Conservation (phyloP, 2,329 filamentous ascomycete species). For the Aureobasidium sp. region DNA sequence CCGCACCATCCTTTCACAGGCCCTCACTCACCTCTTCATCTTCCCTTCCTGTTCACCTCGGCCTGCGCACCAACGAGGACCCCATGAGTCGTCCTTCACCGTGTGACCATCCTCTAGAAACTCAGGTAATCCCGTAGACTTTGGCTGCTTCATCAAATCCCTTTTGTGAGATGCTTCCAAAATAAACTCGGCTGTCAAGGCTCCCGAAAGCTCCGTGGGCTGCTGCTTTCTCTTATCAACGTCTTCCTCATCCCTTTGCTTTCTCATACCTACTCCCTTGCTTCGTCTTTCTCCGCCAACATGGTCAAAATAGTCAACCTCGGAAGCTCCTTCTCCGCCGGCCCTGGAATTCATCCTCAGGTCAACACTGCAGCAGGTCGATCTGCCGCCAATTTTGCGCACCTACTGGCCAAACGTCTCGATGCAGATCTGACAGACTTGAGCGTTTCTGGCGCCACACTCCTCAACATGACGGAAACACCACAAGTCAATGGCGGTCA, state of each 20-base stretch:
- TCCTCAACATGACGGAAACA: conserved; percentile 31
- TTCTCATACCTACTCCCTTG: background rate
- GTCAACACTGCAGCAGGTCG: conserved; percentile 24
- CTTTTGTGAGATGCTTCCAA: background rate
- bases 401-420: conserved; percentile 25
- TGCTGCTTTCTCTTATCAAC: background rate
- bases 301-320: background rate
- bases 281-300: background rate
- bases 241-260: background rate
- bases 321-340: conserved; percentile 22
- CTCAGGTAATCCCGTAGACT: background rate
- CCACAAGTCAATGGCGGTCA: conserved; percentile 24
- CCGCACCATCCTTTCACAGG: background rate
- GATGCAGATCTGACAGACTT: conserved; percentile 23
- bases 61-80: background rate
- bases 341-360: conserved; percentile 29
- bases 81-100: background rate
- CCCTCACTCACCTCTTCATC: background rate
- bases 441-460: conserved; percentile 31
- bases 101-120: background rate
- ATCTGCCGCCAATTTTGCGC: conserved; percentile 32
- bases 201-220: background rate
- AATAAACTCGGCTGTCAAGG: background rate
- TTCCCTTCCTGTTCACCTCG: background rate
- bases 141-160: background rate